Conservation (phyloP, 2,329 filamentous ascomycete species). For the Hymenoscyphus occultus region DNA sequence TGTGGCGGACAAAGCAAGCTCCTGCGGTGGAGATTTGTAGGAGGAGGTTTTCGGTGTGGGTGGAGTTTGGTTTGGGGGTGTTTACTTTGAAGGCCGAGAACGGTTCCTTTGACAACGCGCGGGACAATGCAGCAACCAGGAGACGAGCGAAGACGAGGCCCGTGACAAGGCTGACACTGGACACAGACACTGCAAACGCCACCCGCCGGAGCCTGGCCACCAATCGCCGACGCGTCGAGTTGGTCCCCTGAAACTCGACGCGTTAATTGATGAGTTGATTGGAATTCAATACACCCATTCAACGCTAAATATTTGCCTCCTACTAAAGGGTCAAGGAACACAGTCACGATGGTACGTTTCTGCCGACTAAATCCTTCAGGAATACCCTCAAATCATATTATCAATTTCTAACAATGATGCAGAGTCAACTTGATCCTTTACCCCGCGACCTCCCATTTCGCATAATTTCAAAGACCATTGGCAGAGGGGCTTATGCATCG, state of each 20-base stretch:
- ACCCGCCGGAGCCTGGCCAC: constrained; percentile 4
- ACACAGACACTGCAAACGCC: not conserved
- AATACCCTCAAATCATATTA: not conserved
- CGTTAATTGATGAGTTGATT: constrained; percentile 31
- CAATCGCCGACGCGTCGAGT: constrained; percentile 28
- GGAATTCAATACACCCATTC: constrained; percentile 18
- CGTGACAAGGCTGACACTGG: constrained; percentile 13
- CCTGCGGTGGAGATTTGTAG: constrained; percentile 21
- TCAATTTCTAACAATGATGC: constrained; percentile 42
- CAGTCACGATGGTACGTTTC: constrained; percentile 30
- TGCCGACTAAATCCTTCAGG: constrained; percentile 11
- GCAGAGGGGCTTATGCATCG: constrained; percentile 96
- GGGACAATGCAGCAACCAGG: not conserved
- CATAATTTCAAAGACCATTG: constrained; percentile 94
- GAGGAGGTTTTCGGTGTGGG: constrained; percentile 6
- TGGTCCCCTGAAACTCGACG: constrained; percentile 30
- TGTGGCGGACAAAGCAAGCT: constrained; percentile 23
- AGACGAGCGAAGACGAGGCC: not conserved
- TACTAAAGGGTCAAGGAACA: not conserved
- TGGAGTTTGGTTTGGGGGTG: not conserved
- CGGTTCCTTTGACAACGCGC: constrained; percentile 19
- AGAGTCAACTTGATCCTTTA: constrained; percentile 87
- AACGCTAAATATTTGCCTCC: not conserved
- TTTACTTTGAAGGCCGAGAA: constrained; percentile 14
- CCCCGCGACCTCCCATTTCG: constrained; percentile 86